Base-by-base conservation (phyloP, 768 basidiomycete species). In the Pholiota conissans region DNA sequence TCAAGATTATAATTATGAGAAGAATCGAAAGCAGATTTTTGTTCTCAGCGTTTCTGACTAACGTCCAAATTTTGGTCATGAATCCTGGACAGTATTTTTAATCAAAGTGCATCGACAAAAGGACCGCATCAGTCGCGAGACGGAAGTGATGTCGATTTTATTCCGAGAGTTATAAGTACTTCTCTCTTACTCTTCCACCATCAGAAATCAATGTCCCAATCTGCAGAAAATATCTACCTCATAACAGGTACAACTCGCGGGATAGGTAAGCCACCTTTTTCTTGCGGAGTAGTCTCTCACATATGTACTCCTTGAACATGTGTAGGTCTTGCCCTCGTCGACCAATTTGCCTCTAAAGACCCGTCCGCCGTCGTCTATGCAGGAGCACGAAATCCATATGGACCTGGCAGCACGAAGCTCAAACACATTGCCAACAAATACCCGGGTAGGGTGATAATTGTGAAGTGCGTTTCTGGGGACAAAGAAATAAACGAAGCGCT, bases 241-340 rank as follows among this genome's bases (percentile, higher is more conserved):
- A 47, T 55, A n/a, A 22, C 53, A 3, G 53, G 53, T 18, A 42
- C 53, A 9, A 55, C 40, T 40, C 39, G 53, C 9, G 53, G 53
- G 11, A 3, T 55, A 46, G 53, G 53, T 55, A 26, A 26, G 29
- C 3, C 13, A 10, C n/a, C 2, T 34, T 32, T 27, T 20, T 11
- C 30, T 27, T 29, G 13, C 1, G n/a, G 29, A 24, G 9, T 16
- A 34, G 3, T 27, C 13, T 20, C 14, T 28, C 26, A 22, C 4
- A n/a, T 26, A 5, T 42, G 24, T 27, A 27, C 8, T 14, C 18
- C 9, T 20, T 22, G 16, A 9, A n/a, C 18, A 14, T 14, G 7
- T 20, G 5, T 16, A 53, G 52, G 52, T 13, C 39, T 53, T n/a
- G 37, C 37, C 24, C 18, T 53, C 39, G 28, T 53, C 24, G 27